Percentiles rank a stretch among this genome's conserved stretches.
Evolutionary conservation across 2,329 filamentous ascomycete species (phyloP).

Genomic region (Chlorencoelia australis): DNA sequence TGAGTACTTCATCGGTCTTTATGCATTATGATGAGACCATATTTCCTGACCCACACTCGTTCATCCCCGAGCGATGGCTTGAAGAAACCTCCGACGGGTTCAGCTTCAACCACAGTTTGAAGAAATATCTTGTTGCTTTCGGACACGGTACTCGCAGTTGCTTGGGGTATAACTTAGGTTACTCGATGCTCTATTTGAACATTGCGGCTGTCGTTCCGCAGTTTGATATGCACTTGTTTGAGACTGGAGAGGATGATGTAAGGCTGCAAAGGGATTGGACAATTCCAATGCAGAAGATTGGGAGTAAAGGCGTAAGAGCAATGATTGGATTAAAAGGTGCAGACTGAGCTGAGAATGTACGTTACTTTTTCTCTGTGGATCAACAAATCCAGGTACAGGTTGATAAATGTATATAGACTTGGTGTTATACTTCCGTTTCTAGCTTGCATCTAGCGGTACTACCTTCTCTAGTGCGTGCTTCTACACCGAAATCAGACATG

Average conservation of each 20-base stretch:
- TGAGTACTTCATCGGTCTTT: constrained; percentile 31
- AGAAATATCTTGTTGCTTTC: constrained; percentile 33
- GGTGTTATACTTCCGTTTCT: no score
- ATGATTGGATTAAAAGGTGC: neutral
- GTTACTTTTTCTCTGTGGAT: no score
- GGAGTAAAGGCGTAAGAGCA: neutral
- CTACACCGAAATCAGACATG: no score
- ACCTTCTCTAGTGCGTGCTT: no score
- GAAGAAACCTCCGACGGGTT: constrained; percentile 18
- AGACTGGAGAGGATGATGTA: constrained; percentile 18
- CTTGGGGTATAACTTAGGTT: constrained; percentile 27
- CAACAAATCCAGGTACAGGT: no score
- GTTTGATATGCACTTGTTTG: constrained; percentile 16
- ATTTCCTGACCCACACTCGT: constrained; percentile 31
- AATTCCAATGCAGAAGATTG: neutral
- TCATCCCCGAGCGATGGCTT: constrained; percentile 33
- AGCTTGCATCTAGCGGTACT: no score
- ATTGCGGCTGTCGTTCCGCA: constrained; percentile 5
- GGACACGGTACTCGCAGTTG: constrained; percentile 34
- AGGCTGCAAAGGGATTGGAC: constrained; percentile 3
- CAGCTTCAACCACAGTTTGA: no score
- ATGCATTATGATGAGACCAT: constrained; percentile 32
- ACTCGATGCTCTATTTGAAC: constrained; percentile 3
- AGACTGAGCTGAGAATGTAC: neutral
- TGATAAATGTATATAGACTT: no score